These are phyloP conservation scores for Capsicum pubescens DNA, from an alignment of 257 asterid genomes.

Conservation along the genomic window DNA sequence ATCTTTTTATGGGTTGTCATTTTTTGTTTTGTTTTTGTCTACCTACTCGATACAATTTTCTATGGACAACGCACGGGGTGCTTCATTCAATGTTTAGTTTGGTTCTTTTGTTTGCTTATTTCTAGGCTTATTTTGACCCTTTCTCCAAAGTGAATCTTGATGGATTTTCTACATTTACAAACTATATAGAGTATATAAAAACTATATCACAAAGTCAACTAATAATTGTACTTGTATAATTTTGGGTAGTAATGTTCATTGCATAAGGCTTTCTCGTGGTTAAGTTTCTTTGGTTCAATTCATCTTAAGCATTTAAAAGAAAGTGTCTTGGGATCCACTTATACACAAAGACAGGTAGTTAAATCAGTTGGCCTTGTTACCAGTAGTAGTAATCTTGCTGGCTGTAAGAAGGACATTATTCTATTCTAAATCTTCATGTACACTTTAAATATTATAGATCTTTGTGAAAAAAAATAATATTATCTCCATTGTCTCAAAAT, in stretches of 20 bases:
- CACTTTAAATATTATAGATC: too few relatives aligned
- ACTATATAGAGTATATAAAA: not conserved
- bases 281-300: constrained; percentile 28
- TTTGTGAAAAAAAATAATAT: too few relatives aligned
- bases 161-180: not conserved
- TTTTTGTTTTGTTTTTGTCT: not conserved
- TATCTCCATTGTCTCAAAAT: too few relatives aligned
- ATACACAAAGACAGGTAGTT: not conserved
- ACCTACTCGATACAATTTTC: constrained; percentile 19
- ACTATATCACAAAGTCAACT: constrained; percentile 23
- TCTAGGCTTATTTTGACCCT: constrained; percentile 30
- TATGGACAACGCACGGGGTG: not conserved
- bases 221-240: not conserved
- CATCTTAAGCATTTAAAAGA: constrained; percentile 5
- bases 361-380: not conserved
- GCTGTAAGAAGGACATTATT: not conserved
- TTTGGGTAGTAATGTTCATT: constrained; percentile 11
- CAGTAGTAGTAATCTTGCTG: not conserved
- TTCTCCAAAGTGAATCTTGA: constrained; percentile 8
- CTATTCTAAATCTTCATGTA: not conserved
- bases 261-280: constrained; percentile 19
- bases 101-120: constrained; percentile 29
- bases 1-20: constrained; percentile 22
- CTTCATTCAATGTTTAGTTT: constrained; percentile 21
- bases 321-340: constrained; percentile 23